Conservation (phyloP, 2,329 filamentous ascomycete genomes). For the Colletotrichum nymphaeae region DNA sequence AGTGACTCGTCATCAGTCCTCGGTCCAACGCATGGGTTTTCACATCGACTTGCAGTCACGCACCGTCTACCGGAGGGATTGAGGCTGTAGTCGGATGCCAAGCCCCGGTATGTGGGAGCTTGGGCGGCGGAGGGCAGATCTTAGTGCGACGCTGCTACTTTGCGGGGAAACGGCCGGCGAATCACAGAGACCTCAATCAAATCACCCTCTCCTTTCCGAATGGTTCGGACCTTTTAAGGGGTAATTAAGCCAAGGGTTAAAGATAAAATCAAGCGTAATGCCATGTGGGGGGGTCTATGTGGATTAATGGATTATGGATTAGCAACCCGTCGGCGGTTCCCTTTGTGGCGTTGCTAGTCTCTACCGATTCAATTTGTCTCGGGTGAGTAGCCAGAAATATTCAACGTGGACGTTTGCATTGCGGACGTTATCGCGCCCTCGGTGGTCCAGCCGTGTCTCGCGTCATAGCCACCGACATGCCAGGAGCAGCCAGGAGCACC, state of each 20-base stretch:
- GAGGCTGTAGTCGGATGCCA: slow-evolving; percentile 10
- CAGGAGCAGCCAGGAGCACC: not conserved
- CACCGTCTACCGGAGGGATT: not conserved
- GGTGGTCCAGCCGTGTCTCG: not conserved
- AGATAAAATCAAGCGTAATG: slow-evolving; percentile 11
- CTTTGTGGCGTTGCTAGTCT: not conserved
- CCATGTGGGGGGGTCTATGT: not conserved
- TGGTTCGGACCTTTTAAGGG: slow-evolving; percentile 3
- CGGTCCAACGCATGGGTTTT: slow-evolving; percentile 6
- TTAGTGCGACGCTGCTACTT: slow-evolving; percentile 2
- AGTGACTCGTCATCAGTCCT: slow-evolving; percentile 9
- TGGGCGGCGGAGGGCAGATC: slow-evolving; percentile 4
- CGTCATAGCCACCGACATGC: not conserved
- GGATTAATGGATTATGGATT: not conserved
- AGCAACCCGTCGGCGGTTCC: not conserved
- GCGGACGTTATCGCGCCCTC: not conserved
- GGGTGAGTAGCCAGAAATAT: not conserved
- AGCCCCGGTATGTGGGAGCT: slow-evolving; percentile 12
- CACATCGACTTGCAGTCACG: not conserved
- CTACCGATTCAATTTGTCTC: not conserved
- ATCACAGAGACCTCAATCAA: slow-evolving; percentile 7
- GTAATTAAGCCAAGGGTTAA: slow-evolving; percentile 3
- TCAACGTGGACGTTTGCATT: not conserved
- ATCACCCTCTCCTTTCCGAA: not conserved
- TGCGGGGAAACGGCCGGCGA: slow-evolving; percentile 2